Percentiles rank a stretch among this genome's conserved stretches.
Evolutionary conservation across 441 rosid species (phyloP).

Genomic region (Populus trichocarpa): DNA sequence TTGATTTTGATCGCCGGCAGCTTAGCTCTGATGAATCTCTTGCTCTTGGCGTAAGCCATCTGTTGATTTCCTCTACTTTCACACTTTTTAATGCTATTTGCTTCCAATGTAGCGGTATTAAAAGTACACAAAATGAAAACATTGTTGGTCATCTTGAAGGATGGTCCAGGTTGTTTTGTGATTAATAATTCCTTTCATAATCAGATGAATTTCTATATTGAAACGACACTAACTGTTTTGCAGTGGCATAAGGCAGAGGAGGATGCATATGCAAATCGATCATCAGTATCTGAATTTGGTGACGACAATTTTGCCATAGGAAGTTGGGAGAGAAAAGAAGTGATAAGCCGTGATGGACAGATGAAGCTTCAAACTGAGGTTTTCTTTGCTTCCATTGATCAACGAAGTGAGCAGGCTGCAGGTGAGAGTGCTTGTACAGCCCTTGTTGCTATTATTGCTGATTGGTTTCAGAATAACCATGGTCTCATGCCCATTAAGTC

Average conservation of each 20-base stretch:
- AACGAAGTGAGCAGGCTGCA: no score
- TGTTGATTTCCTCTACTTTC: background rate
- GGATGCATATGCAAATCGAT: conserved; percentile 45
- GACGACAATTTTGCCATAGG: conserved; percentile 82
- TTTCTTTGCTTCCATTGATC: no score
- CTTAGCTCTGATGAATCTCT: conserved; percentile 71
- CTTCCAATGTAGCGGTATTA: background rate
- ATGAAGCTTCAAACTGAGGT: conserved; percentile 67
- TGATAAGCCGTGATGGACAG: conserved; percentile 76
- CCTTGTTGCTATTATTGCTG: no score
- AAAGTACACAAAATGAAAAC: background rate
- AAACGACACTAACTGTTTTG: conserved; percentile 16
- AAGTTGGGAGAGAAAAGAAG: conserved; percentile 69
- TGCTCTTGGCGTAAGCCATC: conserved; percentile 47
- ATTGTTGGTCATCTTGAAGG: background rate
- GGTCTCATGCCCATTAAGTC: conserved; percentile 79
- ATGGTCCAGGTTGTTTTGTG: background rate
- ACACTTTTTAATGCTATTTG: background rate
- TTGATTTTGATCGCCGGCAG: conserved; percentile 85
- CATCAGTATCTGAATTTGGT: conserved; percentile 75
- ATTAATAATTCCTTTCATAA: background rate
- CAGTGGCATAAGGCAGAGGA: conserved; percentile 67
- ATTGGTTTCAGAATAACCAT: no score
- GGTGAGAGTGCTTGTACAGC: no score
- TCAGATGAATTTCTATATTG: background rate